Base-by-base conservation (phyloP, 768 basidiomycete genomes). In the Dioszegia aurantiaca region DNA sequence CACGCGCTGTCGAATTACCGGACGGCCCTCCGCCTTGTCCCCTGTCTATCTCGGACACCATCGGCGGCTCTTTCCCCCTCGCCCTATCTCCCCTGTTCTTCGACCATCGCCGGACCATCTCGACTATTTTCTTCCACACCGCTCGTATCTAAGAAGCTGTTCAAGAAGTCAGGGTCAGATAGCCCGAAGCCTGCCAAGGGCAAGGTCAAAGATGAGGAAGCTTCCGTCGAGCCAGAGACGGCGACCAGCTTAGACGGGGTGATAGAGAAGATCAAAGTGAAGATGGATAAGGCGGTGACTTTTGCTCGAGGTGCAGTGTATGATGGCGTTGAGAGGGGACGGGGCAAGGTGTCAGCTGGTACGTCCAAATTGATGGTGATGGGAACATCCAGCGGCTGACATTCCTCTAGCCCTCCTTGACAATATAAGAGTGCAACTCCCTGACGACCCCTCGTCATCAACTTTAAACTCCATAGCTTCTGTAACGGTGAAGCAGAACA, bases 211-310 rank as follows among this genome's bases (percentile, higher is more conserved):
- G 59, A 58, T 21, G 64, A 55, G 9, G 47, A 45, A 14, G 45
- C 28, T 46, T n/a, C n/a, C n/a, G n/a, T n/a, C n/a, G 67, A 67
- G 36, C 49, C 48, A 0, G 33, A 33, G 67, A 68, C 16, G 59
- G 36, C 0, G 61, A 69, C 3, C 37, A n/a, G n/a, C n/a, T n/a
- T 58, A 4, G 60, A 63, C 1, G 40, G n/a, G 12, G 27, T 44
- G 2, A 17, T 69, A 40, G 64, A 72, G 45, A 75, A 78, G 58
- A 70, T 73, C 2, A 55, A 51, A 42, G 58, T 2, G 65, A 73
- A 71, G 62, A 78, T 79, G 66, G 75, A 78, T 53, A 78, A 77
- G 64, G 71, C 75, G 6, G 62, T 78, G 17, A 74, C 70, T 19
- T 77, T 77, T 63, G 78, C 77, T 44, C 71, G 69, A 44, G 73